A percentile compares a stretch with the other conserved stretches of the same genome.
Evolutionary conservation across 345 rosid genomes (phyloP).

Genomic region (Conringia planisiliqua): DNA sequence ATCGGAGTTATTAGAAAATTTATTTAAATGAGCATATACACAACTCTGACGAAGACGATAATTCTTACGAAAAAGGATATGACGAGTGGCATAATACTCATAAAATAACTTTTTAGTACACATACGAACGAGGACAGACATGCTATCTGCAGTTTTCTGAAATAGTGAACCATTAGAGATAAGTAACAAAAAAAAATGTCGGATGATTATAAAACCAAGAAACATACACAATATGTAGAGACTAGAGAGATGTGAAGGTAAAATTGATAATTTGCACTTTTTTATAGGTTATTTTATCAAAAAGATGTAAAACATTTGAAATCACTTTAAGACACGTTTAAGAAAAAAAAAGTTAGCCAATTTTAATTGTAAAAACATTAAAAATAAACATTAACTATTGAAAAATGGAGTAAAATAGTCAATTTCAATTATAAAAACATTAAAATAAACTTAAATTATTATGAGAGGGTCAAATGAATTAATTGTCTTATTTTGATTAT

Average conservation of each 20-base stretch:
- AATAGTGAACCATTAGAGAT: not conserved
- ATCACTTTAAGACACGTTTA: too few species aligned
- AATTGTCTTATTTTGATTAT: too few species aligned
- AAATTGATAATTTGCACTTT: too few species aligned
- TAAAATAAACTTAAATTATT: too few species aligned
- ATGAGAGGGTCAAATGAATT: too few species aligned
- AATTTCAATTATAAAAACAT: too few species aligned
- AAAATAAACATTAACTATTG: too few species aligned
- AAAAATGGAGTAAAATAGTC: too few species aligned
- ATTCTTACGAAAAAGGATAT: not conserved
- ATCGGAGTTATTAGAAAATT: not conserved
- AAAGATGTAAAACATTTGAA: too few species aligned
- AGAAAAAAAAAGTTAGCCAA: too few species aligned
- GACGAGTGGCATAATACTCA: not conserved
- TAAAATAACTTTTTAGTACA: not conserved
- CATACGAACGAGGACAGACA: not conserved
- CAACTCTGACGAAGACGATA: conserved; percentile 3
- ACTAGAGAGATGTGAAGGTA: not conserved
- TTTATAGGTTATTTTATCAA: too few species aligned
- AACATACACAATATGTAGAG: not conserved
- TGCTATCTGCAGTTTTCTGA: not conserved
- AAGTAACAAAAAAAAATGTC: not conserved
- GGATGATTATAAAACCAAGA: not conserved
- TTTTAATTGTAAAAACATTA: too few species aligned
- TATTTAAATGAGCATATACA: not conserved